These are phyloP conservation scores for Alternaria hordeiaustralica DNA, from an alignment of 2,329 filamentous ascomycete genomes.

Conservation along the genomic window DNA sequence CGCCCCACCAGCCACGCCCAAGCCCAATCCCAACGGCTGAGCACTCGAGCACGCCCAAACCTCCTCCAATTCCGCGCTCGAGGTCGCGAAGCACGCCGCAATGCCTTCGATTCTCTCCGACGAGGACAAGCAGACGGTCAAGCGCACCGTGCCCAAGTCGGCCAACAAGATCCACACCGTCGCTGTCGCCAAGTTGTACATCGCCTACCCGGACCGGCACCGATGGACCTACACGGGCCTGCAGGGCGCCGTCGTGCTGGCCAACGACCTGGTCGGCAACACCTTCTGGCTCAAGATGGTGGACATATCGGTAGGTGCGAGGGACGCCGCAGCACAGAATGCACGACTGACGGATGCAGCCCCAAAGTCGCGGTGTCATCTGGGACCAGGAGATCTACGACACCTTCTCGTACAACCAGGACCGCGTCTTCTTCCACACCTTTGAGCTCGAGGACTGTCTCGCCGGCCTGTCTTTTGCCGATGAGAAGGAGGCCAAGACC, in stretches of 20 bases:
- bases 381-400: slow-evolving; percentile 89
- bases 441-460: slow-evolving; percentile 95
- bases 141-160: slow-evolving; percentile 89
- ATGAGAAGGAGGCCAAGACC: slow-evolving; percentile 96
- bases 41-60: slow-evolving; percentile 12
- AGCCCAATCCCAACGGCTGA: slow-evolving; percentile 17
- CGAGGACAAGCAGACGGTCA: slow-evolving; percentile 95
- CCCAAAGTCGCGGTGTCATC: slow-evolving; percentile 39
- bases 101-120: slow-evolving; percentile 78
- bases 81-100: slow-evolving; percentile 17
- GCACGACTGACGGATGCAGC: slow-evolving; percentile 59
- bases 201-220: slow-evolving; percentile 83
- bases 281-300: slow-evolving; percentile 98
- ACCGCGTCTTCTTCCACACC: slow-evolving; percentile 95
- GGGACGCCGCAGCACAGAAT: not conserved
- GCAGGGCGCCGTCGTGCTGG: slow-evolving; percentile 88
- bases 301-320: slow-evolving; percentile 80
- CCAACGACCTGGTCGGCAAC: slow-evolving; percentile 92
- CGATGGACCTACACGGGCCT: slow-evolving; percentile 95
- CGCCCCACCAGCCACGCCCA: slow-evolving; percentile 32
- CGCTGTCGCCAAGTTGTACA: slow-evolving; percentile 89
- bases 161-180: slow-evolving; percentile 98
- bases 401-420: slow-evolving; percentile 92
- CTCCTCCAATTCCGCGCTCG: slow-evolving; percentile 20
- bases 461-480: slow-evolving; percentile 88